Conservation (phyloP, 2,329 filamentous ascomycete genomes). For the Colletotrichum sp. region DNA sequence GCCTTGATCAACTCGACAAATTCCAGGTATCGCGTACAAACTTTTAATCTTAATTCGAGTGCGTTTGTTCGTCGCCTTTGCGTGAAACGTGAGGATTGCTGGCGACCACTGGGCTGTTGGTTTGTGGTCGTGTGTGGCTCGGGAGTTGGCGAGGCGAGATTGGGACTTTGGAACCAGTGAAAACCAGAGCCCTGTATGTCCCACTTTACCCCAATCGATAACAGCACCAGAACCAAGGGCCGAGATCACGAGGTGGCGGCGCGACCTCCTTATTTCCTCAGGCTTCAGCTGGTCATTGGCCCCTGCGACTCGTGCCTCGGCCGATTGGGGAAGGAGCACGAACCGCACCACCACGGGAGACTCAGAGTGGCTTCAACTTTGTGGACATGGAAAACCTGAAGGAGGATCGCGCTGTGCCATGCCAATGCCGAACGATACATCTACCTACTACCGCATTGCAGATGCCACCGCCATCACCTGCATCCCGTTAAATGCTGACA, state of each 20-base stretch:
- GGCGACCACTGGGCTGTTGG: neutral
- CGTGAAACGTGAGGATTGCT: neutral
- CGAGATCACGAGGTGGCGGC: constrained; percentile 1
- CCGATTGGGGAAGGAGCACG: constrained; percentile 7
- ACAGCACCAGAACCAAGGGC: neutral
- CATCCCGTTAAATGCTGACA: neutral
- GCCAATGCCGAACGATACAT: neutral
- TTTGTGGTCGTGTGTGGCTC: neutral
- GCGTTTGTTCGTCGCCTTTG: neutral
- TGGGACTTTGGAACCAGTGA: neutral
- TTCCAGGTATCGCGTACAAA: neutral
- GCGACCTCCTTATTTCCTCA: neutral
- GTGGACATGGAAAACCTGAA: neutral
- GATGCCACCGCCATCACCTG: neutral
- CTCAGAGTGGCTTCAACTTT: neutral
- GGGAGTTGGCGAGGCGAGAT: neutral
- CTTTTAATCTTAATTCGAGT: neutral
- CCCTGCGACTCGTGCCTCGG: neutral
- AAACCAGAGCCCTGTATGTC: neutral
- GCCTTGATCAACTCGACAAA: neutral
- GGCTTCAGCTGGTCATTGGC: neutral
- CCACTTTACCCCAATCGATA: constrained; percentile 8
- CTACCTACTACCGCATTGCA: neutral
- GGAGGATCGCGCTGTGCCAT: neutral
- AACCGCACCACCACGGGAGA: neutral